Evolutionary conservation across 106 monocot species (phyloP).

Genomic region (Apostasia ramifera): DNA sequence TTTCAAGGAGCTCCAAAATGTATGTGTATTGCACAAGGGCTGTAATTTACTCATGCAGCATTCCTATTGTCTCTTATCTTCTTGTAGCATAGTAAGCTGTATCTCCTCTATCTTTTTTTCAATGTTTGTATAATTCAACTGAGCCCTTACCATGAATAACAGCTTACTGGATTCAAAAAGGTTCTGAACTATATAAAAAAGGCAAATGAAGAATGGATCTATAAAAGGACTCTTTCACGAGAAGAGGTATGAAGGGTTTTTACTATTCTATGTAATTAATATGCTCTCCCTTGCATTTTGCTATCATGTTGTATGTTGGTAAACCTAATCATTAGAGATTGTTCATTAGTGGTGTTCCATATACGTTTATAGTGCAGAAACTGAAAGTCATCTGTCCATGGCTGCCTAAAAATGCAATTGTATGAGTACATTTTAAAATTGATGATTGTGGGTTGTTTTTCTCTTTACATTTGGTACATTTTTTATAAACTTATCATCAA

Average conservation of each 20-base stretch:
- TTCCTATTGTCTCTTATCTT: neutral
- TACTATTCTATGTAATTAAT: neutral
- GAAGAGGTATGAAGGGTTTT: conserved; percentile 65
- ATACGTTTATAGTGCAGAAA: too few relatives aligned
- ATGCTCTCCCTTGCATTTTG: neutral
- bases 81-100: neutral
- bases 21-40: conserved; percentile 17
- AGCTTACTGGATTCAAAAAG: conserved; percentile 97
- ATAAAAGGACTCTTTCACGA: conserved; percentile 76
- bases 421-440: too few relatives aligned
- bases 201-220: conserved; percentile 72
- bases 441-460: too few relatives aligned
- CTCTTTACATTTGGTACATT: too few relatives aligned
- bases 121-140: neutral
- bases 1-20: conserved; percentile 82
- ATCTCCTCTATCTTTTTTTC: neutral
- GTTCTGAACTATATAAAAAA: conserved; percentile 92
- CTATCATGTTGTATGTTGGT: too few relatives aligned
- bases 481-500: too few relatives aligned
- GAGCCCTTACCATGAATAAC: conserved; percentile 7
- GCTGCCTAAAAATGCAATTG: too few relatives aligned
- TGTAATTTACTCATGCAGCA: neutral
- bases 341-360: too few relatives aligned
- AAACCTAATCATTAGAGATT: too few relatives aligned
- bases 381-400: too few relatives aligned